Percentiles rank a stretch among this genome's conserved stretches.
These are phyloP conservation scores for Crithidia acanthocephali DNA, from an alignment of 208 protist genomes.

Conservation along the genomic window DNA sequence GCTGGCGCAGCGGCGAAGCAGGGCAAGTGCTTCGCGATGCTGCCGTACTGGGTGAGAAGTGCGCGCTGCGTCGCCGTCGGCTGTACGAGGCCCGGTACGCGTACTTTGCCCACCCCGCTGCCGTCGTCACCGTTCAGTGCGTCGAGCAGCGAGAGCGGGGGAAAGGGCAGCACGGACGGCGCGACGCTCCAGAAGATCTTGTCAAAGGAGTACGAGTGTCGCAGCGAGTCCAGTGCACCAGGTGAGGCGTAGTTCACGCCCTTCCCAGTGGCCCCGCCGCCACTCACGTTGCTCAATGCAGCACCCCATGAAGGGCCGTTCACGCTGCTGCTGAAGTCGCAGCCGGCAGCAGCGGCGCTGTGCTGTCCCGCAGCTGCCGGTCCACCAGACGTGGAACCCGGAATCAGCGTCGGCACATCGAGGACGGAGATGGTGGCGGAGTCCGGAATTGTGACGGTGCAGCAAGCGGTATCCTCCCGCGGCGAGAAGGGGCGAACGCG, in stretches of 20 bases:
- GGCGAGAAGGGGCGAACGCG: conserved; percentile 71
- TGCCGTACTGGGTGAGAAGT: conserved; percentile 15
- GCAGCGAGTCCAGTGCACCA: conserved; percentile 3
- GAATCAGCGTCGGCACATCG: conserved; percentile 46
- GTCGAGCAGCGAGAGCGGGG: conserved; percentile 17
- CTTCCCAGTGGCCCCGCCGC: conserved; percentile 1
- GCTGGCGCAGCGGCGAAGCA: conserved; percentile 50
- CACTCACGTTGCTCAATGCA: not conserved
- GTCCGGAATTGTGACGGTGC: conserved; percentile 61
- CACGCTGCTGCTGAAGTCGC: not conserved
- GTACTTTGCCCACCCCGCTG: not conserved
- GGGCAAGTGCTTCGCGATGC: conserved; percentile 40
- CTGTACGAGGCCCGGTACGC: not conserved
- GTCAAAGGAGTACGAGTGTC: conserved; percentile 76
- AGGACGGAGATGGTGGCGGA: conserved; percentile 57
- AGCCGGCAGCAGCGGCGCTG: not conserved
- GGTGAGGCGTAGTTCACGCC: not conserved
- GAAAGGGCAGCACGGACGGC: conserved; percentile 51
- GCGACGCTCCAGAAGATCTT: conserved; percentile 79
- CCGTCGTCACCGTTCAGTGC: conserved; percentile 2
- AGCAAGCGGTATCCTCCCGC: conserved; percentile 62
- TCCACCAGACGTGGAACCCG: conserved; percentile 3
- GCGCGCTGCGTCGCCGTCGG: conserved; percentile 11
- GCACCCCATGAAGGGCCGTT: not conserved
- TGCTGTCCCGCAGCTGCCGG: not conserved